Evolutionary conservation across 805 yeast genomes (phyloP).

Genomic region (Metschnikowia lachancei): DNA sequence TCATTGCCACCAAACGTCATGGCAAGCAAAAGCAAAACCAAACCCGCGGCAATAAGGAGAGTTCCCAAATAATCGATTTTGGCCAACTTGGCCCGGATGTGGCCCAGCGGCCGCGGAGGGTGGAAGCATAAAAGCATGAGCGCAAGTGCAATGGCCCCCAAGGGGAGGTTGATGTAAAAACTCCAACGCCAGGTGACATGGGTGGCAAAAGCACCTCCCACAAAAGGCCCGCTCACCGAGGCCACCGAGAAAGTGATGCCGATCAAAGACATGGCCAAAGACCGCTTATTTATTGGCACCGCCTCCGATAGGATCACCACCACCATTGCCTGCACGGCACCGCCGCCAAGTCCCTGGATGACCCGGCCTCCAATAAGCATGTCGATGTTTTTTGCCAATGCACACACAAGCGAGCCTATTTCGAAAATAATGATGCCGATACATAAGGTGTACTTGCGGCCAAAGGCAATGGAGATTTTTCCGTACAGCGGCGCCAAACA

Average conservation of each 20-base stretch:
- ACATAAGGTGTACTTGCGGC: slow-evolving; percentile 51
- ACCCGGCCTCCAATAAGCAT: slow-evolving; percentile 71
- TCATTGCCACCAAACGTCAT: slow-evolving; percentile 55
- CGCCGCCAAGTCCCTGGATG: slow-evolving; percentile 69
- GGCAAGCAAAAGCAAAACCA: slow-evolving; percentile 47
- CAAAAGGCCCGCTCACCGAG: slow-evolving; percentile 57
- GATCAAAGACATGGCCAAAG: slow-evolving; percentile 38
- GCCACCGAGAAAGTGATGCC: slow-evolving; percentile 49
- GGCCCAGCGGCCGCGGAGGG: slow-evolving; percentile 47
- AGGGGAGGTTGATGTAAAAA: slow-evolving; percentile 65
- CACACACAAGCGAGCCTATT: slow-evolving; percentile 60
- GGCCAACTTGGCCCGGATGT: slow-evolving; percentile 35
- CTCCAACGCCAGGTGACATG: slow-evolving; percentile 74
- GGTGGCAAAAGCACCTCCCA: slow-evolving; percentile 65
- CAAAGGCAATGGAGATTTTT: slow-evolving; percentile 52
- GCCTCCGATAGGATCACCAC: slow-evolving; percentile 57
- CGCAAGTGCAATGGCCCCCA: slow-evolving; percentile 52
- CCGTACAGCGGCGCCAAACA: slow-evolving; percentile 58
- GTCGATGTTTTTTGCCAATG: slow-evolving; percentile 52
- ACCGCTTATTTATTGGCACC: slow-evolving; percentile 43
- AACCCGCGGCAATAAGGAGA: slow-evolving; percentile 39
- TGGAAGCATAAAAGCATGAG: slow-evolving; percentile 41
- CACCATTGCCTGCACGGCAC: slow-evolving; percentile 59
- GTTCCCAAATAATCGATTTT: slow-evolving; percentile 52
- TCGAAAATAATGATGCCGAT: slow-evolving; percentile 53